phyloP scores from a whole-genome alignment of 2,329 filamentous ascomycete genomes.

The Colletotrichum spinosum region DNA sequence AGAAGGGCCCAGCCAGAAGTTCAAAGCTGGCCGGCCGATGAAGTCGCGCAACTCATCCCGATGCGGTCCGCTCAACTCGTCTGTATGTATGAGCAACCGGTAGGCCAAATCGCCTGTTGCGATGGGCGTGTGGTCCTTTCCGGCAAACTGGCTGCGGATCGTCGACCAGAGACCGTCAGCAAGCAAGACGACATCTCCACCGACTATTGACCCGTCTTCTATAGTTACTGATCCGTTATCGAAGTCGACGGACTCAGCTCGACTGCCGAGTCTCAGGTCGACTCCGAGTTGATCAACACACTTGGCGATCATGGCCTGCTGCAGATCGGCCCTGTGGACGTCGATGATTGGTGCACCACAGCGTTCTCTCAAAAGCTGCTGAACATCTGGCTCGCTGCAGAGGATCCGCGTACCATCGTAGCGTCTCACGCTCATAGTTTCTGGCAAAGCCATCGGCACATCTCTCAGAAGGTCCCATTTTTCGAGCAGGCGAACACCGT shows the following conservation, averaged over 20 bases:
- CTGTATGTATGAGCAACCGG: constrained; percentile 59
- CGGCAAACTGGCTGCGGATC: constrained; percentile 56
- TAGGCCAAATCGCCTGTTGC: constrained; percentile 68
- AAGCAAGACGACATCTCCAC: constrained; percentile 57
- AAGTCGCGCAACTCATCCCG: constrained; percentile 52
- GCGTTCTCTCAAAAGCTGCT: neutral
- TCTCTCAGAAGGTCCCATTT: constrained; percentile 13
- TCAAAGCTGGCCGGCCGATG: constrained; percentile 58
- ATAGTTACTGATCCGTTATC: constrained; percentile 45
- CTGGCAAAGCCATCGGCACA: constrained; percentile 13
- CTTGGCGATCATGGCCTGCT: constrained; percentile 53
- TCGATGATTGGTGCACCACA: constrained; percentile 53
- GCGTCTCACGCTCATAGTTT: constrained; percentile 27
- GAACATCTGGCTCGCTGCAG: constrained; percentile 12
- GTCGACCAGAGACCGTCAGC: constrained; percentile 59
- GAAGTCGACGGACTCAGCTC: constrained; percentile 1
- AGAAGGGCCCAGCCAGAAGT: constrained; percentile 65
- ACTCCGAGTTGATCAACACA: constrained; percentile 57
- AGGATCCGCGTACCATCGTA: constrained; percentile 28
- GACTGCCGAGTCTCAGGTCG: constrained; percentile 15
- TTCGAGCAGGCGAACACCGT: constrained; percentile 20
- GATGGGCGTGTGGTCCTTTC: constrained; percentile 54
- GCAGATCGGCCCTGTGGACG: constrained; percentile 60
- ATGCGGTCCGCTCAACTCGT: constrained; percentile 56
- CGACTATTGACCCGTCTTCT: constrained; percentile 46